A percentile compares a stretch with the other conserved stretches of the same genome.
These are phyloP conservation scores for Coniochaeta ligniaria DNA, from an alignment of 2,329 filamentous ascomycete genomes.

Conservation along the genomic window DNA sequence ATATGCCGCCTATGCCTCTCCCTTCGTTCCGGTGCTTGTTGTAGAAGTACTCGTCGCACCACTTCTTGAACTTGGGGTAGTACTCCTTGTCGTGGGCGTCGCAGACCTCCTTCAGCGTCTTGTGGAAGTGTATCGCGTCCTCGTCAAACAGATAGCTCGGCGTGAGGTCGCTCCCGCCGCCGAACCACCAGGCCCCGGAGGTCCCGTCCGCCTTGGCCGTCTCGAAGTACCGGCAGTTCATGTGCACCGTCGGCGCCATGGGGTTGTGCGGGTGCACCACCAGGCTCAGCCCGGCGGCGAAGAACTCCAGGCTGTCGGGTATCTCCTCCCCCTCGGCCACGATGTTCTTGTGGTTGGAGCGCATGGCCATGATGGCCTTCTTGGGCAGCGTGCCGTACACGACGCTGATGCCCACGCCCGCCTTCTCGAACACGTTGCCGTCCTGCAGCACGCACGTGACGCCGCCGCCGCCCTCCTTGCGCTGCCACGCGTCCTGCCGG, in stretches of 20 bases:
- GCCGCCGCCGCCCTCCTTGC: conserved; percentile 83
- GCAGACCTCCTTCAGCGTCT: conserved; percentile 84
- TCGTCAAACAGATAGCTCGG: conserved; percentile 94
- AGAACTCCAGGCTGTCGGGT: conserved; percentile 83
- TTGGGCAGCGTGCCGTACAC: conserved; percentile 89
- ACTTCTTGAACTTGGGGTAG: conserved; percentile 92
- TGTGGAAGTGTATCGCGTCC: conserved; percentile 95
- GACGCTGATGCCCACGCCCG: conserved; percentile 87
- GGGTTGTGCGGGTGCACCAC: conserved; percentile 92
- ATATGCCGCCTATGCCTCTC: conserved; percentile 89
- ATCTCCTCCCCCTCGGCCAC: conserved; percentile 47
- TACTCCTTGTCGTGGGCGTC: conserved; percentile 89
- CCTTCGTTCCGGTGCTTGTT: conserved; percentile 85
- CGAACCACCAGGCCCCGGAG: conserved; percentile 94
- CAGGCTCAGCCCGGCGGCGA: conserved; percentile 86
- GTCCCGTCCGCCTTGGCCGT: conserved; percentile 78
- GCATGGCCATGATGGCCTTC: conserved; percentile 86
- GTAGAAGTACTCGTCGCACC: conserved; percentile 97
- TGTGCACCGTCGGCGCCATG: conserved; percentile 93
- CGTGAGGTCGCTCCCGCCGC: conserved; percentile 89
- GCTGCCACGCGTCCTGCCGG: conserved; percentile 76
- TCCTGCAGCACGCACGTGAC: conserved; percentile 94
- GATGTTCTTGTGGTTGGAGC: conserved; percentile 87
- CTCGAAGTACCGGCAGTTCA: conserved; percentile 99
- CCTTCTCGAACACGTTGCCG: conserved; percentile 96